phyloP scores from a whole-genome alignment of 2,329 filamentous ascomycete species.

The Mycosphaerella sp. region DNA sequence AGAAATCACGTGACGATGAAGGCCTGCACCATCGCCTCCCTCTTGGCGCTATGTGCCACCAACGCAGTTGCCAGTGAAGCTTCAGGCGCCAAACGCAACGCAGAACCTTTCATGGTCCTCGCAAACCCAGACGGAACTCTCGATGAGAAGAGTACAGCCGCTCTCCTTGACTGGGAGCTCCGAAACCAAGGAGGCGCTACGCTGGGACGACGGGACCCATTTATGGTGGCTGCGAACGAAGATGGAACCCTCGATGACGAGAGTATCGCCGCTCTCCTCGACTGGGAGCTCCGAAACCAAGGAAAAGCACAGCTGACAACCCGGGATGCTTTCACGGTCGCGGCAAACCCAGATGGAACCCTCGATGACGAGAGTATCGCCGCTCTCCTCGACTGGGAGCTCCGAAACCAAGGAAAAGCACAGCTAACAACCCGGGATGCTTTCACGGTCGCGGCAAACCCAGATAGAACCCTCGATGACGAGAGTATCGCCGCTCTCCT shows the following conservation, averaged over 20 bases:
- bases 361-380: background rate
- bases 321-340: background rate
- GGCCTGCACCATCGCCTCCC: background rate
- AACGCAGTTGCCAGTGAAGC: background rate
- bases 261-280: background rate
- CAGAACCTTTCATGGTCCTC: background rate
- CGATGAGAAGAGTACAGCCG: background rate
- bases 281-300: background rate
- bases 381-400: background rate
- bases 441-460: background rate
- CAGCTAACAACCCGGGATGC: background rate
- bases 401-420: background rate
- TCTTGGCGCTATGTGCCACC: background rate
- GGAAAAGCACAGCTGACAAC: too few relatives aligned
- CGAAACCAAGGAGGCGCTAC: background rate
- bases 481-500: background rate
- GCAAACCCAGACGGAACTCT: background rate
- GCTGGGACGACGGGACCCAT: background rate
- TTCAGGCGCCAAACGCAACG: background rate
- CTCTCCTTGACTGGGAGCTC: background rate
- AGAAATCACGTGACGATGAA: background rate
- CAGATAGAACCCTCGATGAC: background rate
- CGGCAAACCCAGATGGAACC: background rate
- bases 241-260: background rate
- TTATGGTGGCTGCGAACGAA: background rate